Conservation (phyloP, 306 rosid genomes). For the Dalbergia cochinchinensis region DNA sequence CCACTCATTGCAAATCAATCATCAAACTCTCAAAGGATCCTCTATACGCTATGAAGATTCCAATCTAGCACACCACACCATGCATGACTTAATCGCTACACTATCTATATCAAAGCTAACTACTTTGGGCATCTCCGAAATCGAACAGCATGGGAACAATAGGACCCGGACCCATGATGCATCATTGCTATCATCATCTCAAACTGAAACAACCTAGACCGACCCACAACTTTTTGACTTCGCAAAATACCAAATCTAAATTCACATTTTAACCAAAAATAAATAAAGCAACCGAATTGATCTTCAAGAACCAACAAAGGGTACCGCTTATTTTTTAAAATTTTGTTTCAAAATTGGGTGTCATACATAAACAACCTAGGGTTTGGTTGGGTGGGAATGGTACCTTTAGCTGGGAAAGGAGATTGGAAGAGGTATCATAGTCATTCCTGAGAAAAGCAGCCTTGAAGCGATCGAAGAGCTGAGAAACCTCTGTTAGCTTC, state of each 20-base stretch:
- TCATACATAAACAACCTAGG: slow-evolving; percentile 46
- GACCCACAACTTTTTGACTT: not conserved
- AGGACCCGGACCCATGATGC: not conserved
- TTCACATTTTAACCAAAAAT: not conserved
- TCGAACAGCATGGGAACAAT: not conserved
- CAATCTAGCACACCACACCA: not conserved
- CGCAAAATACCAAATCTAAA: slow-evolving; percentile 2
- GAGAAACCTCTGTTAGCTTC: slow-evolving; percentile 75
- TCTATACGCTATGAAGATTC: not conserved
- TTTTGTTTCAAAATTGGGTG: slow-evolving; percentile 2
- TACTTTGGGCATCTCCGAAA: not conserved
- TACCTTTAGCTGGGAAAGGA: slow-evolving; percentile 90
- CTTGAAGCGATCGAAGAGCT: slow-evolving; percentile 83
- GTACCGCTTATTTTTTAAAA: not conserved
- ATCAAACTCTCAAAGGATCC: slow-evolving; percentile 12
- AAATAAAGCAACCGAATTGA: slow-evolving; percentile 16
- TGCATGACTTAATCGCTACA: not conserved
- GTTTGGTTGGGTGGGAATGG: slow-evolving; percentile 33
- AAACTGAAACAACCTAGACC: not conserved
- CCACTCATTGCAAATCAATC: slow-evolving; percentile 1
- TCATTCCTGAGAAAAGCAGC: slow-evolving; percentile 76
- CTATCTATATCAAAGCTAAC: not conserved
- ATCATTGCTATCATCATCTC: not conserved
- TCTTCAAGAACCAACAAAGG: not conserved
- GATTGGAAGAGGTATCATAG: slow-evolving; percentile 52